Base-by-base conservation (phyloP, 352 stramenopile genomes). In the Phytophthora multivora region DNA sequence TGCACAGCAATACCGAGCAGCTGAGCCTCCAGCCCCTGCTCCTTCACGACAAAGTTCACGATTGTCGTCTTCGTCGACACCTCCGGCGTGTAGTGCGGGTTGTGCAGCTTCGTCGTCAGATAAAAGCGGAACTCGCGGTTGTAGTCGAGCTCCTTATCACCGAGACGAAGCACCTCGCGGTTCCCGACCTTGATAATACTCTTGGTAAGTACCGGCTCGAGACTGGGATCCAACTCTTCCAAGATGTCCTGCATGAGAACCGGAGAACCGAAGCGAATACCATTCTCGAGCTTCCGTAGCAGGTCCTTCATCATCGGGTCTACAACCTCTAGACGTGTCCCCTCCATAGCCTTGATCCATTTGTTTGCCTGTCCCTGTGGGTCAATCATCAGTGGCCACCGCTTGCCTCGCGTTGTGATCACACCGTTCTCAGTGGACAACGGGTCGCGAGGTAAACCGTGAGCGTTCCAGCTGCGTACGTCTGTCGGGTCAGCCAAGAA, bases 321-420 rank as follows among this genome's bases (percentile, higher is more conserved):
- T 5, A 98, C 89, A 4, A 98, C 86, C 41, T 96, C 86, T 4
- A 99, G 77, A 0, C 77, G 76, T 6, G 48, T 75, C 4, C 89
- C 91, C 62, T 98, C 89, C 84, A 98, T 96, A 3, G 93, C 92
- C 59, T 97, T 97, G 60, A 99, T 97, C 96, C 96, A 99, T 56
- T 97, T 98, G 66, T 98, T 99, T 8, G 92, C 96, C 54, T 99
- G 96, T 0, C 89, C 92, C 62, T 98, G 93, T 15, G 96, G 96
- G 43, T 99, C 96, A 48, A 99, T 98, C 95, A 99, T 98, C 7
- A 99, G 81, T n/a, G 96, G 96, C 96, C 96, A 99, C 1, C 96
- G 77, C 47, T 94, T 95, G 11, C 93, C 90, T 31, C 91, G 79
- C 3, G 92, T 98, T 18, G 96, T 96, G 59, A 99, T 98, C 26